Percentiles rank a stretch among this genome's conserved stretches.
These are phyloP conservation scores for Plasmodium inui DNA, from an alignment of 169 alveolate genomes.

Conservation along the genomic window DNA sequence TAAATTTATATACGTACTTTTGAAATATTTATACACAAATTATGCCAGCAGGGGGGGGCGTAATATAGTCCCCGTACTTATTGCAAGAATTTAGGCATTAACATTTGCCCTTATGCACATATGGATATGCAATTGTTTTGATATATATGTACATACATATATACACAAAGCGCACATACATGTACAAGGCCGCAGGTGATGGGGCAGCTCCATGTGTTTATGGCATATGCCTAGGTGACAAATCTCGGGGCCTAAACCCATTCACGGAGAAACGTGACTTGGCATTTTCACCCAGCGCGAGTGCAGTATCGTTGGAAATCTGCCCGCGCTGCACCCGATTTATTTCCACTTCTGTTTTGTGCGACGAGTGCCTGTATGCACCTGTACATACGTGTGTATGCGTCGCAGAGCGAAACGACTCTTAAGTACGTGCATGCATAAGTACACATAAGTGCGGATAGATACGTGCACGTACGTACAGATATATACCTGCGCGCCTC, in stretches of 20 bases:
- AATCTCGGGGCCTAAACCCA: neutral
- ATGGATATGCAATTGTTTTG: neutral
- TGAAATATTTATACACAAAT: neutral
- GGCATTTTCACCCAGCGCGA: neutral
- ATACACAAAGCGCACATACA: neutral
- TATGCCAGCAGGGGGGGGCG: neutral
- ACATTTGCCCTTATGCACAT: neutral
- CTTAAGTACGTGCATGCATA: neutral
- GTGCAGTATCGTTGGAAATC: neutral
- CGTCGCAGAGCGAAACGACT: neutral
- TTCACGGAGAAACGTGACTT: neutral
- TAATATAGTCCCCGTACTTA: neutral
- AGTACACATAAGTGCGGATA: neutral
- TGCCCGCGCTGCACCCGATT: neutral
- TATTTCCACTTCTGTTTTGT: neutral
- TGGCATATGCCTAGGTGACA: neutral
- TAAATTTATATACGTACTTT: neutral
- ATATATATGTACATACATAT: neutral
- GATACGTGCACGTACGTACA: neutral
- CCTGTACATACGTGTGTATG: constrained; percentile 1
- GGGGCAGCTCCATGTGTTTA: neutral
- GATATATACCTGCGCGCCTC: neutral
- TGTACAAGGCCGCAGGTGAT: neutral
- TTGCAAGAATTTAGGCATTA: neutral
- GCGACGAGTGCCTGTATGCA: neutral